These are phyloP conservation scores for Ascomycota sp. DNA, from an alignment of 2,329 filamentous ascomycete species.

Conservation along the genomic window DNA sequence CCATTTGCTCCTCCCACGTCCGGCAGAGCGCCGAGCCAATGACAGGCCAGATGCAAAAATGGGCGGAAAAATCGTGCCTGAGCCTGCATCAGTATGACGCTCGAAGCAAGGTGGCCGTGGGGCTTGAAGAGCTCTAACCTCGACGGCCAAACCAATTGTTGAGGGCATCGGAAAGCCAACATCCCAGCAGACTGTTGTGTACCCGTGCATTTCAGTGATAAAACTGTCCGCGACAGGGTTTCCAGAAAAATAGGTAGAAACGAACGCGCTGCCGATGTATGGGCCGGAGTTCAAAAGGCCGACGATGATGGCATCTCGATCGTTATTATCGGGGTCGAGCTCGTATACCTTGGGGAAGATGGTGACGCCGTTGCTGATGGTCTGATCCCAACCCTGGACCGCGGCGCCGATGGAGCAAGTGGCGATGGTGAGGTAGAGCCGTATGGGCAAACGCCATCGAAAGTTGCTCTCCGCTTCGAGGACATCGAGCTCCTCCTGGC, in stretches of 20 bases:
- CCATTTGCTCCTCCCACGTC: slow-evolving; percentile 46
- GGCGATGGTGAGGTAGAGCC: slow-evolving; percentile 44
- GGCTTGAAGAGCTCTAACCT: slow-evolving; percentile 5
- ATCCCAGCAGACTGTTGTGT: slow-evolving; percentile 28
- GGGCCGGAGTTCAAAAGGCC: slow-evolving; percentile 43
- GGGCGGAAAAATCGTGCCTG: slow-evolving; percentile 42
- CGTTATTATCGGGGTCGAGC: slow-evolving; percentile 10
- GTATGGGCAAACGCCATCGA: slow-evolving; percentile 42
- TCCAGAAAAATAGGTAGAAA: no score
- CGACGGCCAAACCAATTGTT: slow-evolving; percentile 23
- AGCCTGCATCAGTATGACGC: slow-evolving; percentile 28
- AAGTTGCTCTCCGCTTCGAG: slow-evolving; percentile 41
- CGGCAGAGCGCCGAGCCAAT: slow-evolving; percentile 44
- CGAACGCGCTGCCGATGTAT: slow-evolving; percentile 23
- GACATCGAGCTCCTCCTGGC: slow-evolving; percentile 32
- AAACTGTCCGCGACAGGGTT: no score
- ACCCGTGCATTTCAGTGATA: no score
- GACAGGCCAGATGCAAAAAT: slow-evolving; percentile 45
- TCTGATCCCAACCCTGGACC: slow-evolving; percentile 47
- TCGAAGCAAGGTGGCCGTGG: slow-evolving; percentile 2
- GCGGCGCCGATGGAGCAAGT: slow-evolving; percentile 48
- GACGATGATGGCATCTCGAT: slow-evolving; percentile 26
- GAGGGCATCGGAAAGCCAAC: slow-evolving; percentile 47
- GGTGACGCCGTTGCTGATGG: slow-evolving; percentile 40
- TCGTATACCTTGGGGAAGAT: slow-evolving; percentile 30